Evolutionary conservation across 106 monocot genomes (phyloP), one percentile per base, ranked within the genome.

Genomic region (Triglochin maritima): DNA sequence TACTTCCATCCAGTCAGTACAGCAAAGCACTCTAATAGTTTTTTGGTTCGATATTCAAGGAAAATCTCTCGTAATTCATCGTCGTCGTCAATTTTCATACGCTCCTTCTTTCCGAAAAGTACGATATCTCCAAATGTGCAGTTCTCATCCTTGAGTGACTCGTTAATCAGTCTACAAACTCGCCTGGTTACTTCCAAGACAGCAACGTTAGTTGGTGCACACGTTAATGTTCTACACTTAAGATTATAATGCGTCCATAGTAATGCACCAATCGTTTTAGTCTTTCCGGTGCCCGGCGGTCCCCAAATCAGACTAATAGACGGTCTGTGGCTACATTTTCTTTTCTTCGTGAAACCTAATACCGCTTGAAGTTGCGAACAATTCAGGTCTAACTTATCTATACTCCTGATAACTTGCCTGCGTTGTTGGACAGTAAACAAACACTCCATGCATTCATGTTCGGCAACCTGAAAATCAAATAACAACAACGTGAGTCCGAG

Each of bases 201-300:
- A 12, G 89, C 89, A 13, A 64, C 76, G 58, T 89, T 89, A 44
- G 89, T 89, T 0, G 90, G 86, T 86, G n/a, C 77, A 47, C 86
- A 86, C 7, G 79, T 59, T 4, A 91, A 52, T 4, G 77, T 75
- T 55, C 78, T 84, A 72, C 63, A 64, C 41, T 63, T 62, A 10
- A 17, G 47, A 7, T 44, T 43, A 46, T 60, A 42, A 17, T 86
- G 75, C 2, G 57, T 9, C 44, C 60, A 73, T 7, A 90, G 41
- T 12, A 90, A 48, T 7, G 41, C 49, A 48, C 81, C 65, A 4
- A 73, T 55, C 6, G 90, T 86, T 63, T 83, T 90, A 0, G 86
- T 90, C 69, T 90, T 90, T 45, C 81, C 86, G 14, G 90, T 90
- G 4, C 90, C 90, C 0, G 90, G 90, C 15, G 90, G 90, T 3